Evolutionary conservation across 2,329 filamentous ascomycete genomes (phyloP).

Genomic region (Pseudophaeomoniella oleicola): DNA sequence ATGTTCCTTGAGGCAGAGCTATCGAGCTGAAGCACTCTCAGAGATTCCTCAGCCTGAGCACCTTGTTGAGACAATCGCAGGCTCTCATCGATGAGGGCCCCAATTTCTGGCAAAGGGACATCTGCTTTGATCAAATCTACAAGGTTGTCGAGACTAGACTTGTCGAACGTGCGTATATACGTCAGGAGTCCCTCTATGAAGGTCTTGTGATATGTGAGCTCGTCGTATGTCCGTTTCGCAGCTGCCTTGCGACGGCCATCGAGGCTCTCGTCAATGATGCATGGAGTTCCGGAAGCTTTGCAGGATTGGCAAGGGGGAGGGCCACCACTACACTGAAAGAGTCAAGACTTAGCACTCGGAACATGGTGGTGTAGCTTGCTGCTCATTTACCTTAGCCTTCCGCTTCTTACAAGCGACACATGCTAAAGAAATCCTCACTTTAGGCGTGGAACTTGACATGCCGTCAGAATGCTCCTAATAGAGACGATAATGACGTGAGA

Average conservation of each 20-base stretch:
- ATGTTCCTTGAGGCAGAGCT: background rate
- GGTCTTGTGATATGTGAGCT: slow-evolving; percentile 19
- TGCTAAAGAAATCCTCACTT: slow-evolving; percentile 3
- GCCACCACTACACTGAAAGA: slow-evolving; percentile 19
- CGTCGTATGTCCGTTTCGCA: slow-evolving; percentile 19
- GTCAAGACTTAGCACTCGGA: too few species aligned
- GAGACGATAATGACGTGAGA: too few species aligned
- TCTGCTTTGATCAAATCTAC: slow-evolving; percentile 15
- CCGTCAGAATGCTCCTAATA: too few species aligned
- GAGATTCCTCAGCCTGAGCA: background rate
- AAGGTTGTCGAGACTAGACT: slow-evolving; percentile 14
- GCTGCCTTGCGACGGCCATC: slow-evolving; percentile 23
- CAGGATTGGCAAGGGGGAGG: slow-evolving; percentile 22
- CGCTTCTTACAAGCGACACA: slow-evolving; percentile 5
- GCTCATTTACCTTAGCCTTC: slow-evolving; percentile 6
- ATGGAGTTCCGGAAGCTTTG: slow-evolving; percentile 14
- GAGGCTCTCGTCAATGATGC: slow-evolving; percentile 20
- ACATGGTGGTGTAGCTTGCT: too few species aligned
- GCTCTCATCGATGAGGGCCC: slow-evolving; percentile 8
- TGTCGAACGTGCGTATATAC: slow-evolving; percentile 14
- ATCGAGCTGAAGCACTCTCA: background rate
- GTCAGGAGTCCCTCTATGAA: slow-evolving; percentile 17
- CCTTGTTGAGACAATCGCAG: background rate
- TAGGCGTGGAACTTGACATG: background rate
- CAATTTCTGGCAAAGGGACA: slow-evolving; percentile 14